A percentile compares a stretch with the other conserved stretches of the same genome.
Evolutionary conservation across 176 grass and related monocot species (phyloP).

Genomic region (Cocos nucifera): DNA sequence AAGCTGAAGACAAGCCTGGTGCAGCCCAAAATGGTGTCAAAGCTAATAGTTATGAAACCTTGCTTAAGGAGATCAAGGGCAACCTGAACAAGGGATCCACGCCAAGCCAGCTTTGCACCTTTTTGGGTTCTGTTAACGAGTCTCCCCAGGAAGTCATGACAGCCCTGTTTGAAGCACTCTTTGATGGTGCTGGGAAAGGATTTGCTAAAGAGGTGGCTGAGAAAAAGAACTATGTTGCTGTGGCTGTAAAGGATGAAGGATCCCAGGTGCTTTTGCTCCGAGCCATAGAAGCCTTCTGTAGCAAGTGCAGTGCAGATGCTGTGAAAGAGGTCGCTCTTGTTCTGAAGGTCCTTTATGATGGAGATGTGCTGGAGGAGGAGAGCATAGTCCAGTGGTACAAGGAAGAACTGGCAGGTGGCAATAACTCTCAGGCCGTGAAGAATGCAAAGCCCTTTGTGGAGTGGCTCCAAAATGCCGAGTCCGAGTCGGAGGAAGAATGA

Average conservation of each 20-base stretch:
- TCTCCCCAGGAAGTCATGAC: conserved; percentile 47
- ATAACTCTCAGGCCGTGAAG: conserved; percentile 33
- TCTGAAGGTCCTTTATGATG: conserved; percentile 60
- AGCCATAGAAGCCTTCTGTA: conserved; percentile 40
- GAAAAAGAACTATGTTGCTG: conserved; percentile 52
- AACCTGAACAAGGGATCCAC: conserved; percentile 33
- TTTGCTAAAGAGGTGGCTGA: conserved; percentile 62
- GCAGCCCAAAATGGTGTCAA: conserved; percentile 8
- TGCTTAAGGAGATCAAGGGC: conserved; percentile 40
- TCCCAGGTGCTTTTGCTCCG: conserved; percentile 40
- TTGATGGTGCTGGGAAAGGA: conserved; percentile 49
- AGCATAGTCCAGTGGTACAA: conserved; percentile 54
- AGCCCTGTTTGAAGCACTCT: conserved; percentile 58
- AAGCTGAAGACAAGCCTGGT: neutral
- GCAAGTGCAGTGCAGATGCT: conserved; percentile 38
- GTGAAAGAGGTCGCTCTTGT: conserved; percentile 70
- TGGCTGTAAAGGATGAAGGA: conserved; percentile 32
- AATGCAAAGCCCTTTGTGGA: conserved; percentile 53
- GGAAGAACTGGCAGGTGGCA: conserved; percentile 25
- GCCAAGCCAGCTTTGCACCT: conserved; percentile 34
- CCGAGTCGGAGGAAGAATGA: conserved; percentile 51
- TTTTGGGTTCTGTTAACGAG: conserved; percentile 19
- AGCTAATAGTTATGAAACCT: conserved; percentile 2
- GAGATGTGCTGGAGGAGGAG: conserved; percentile 63
- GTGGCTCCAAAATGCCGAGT: conserved; percentile 70